Evolutionary conservation across 805 yeast genomes (phyloP), one percentile per base, ranked within the genome.

Genomic region (Zygoascus tannicola): DNA sequence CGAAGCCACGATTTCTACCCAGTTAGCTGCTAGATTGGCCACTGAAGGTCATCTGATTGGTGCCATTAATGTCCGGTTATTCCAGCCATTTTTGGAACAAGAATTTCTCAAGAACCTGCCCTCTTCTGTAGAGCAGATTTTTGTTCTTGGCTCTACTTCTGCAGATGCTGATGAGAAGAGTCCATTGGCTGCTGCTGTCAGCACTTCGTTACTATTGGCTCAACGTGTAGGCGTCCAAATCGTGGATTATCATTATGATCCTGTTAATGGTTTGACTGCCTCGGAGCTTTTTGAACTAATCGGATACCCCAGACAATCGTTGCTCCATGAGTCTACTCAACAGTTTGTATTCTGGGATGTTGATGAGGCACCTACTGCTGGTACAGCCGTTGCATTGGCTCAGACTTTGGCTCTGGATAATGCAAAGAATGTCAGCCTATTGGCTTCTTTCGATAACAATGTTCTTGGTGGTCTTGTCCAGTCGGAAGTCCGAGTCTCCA

Each of bases 391-490:
- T 22, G 76, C 74, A 53, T 64, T 85, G 49, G 81, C 87, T 0
- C 82, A 79, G 48, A 69, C 85, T 19, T 69, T 82, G 52, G 78
- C 94, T 2, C 69, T 82, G 56, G 56, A 53, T 53, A 74, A 74
- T 46, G 58, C 70, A 41, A 67, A 75, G 45, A 56, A 63, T 35
- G 72, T 81, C 45, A 64, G 72, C 43, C 73, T 75, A 60, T 71
- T 82, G 60, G 73, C 82, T 41, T 75, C 75, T 56, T 85, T 69
- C 55, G 95, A 90, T 62, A 87, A 85, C 60, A 59, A 70, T 32
- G 67, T 76, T 14, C 75, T 74, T 41, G 90, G 88, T 30, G 97
- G 97, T 49, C 58, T 76, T 5, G 78, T 80, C 59, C 85, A 81
- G 62, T 73, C 87, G 10, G 62, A 66, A 38, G 35, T 67, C 32